Conservation (phyloP, 352 stramenopile genomes). For the Phytophthora pseudosyringae region DNA sequence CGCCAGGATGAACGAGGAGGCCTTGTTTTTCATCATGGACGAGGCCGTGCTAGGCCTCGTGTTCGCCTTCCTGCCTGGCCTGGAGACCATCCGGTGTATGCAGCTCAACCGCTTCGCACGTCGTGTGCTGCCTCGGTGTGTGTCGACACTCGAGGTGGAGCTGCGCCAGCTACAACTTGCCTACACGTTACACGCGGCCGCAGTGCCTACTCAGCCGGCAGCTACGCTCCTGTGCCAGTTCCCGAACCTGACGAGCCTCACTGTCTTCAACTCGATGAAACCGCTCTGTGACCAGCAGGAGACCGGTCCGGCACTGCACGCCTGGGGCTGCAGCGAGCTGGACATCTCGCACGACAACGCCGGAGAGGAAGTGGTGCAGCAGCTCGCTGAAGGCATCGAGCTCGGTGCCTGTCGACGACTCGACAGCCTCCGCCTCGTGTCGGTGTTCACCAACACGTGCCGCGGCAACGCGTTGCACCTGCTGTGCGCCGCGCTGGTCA, state of each 20-base stretch:
- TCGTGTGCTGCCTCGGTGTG: constrained; percentile 63
- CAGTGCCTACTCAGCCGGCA: constrained; percentile 33
- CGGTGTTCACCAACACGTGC: constrained; percentile 83
- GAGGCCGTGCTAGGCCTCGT: constrained; percentile 74
- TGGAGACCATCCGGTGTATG: constrained; percentile 68
- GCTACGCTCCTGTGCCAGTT: constrained; percentile 58
- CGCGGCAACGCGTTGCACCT: constrained; percentile 72
- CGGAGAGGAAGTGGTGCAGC: constrained; percentile 69
- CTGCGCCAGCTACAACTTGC: constrained; percentile 54
- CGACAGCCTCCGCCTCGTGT: constrained; percentile 65
- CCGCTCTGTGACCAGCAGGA: constrained; percentile 60
- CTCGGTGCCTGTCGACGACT: constrained; percentile 65
- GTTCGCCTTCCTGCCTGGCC: constrained; percentile 71
- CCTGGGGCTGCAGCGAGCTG: constrained; percentile 79
- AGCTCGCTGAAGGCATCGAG: constrained; percentile 73
- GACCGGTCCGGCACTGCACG: constrained; percentile 60
- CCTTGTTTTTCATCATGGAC: constrained; percentile 70
- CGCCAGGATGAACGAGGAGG: constrained; percentile 22
- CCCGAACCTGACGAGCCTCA: constrained; percentile 62
- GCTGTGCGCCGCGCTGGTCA: constrained; percentile 69
- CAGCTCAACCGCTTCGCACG: constrained; percentile 70
- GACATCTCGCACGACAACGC: constrained; percentile 82
- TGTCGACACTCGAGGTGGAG: constrained; percentile 62
- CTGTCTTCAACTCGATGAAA: constrained; percentile 68
- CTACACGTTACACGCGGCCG: constrained; percentile 36